Evolutionary conservation across 441 rosid species (phyloP), one percentile per base, ranked within the genome.

Genomic region (Euphorbia neoarborescens): DNA sequence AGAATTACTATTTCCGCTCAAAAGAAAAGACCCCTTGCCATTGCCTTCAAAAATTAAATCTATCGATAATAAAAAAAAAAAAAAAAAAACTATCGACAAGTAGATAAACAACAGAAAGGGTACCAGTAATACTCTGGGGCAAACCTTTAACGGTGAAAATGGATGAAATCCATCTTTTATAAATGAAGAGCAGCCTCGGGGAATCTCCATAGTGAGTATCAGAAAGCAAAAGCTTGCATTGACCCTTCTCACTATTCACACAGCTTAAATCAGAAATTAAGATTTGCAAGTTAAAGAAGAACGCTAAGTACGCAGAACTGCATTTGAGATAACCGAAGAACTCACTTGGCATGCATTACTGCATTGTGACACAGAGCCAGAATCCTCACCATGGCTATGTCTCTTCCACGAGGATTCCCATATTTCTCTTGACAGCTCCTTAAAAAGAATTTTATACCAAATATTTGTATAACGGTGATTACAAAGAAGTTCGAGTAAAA

Each of bases 281-380:
- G 34, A 14, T 22, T 14, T 6, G 34, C 57, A 35, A 62, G 5
- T 20, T 12, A 50, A 34, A 5, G 59, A 64, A 30, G 17, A 37
- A 35, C 60, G 50, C 38, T 32, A 56, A 46, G 13, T 12, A 72
- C 27, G 4, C 14, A 53, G 48, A 17, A 59, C 14, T 15, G 15
- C 34, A 57, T 57, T 25, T 27, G 5, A n/a, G 24, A 8, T 69
- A 46, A 34, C 27, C 27, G 19, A 66, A 76, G 19, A 66, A 76
- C 90, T 83, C 65, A 94, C 96, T 81, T 88, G 6, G 97, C 90
- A 74, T 84, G 81, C 38, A 34, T 48, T 24, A 84, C 75, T 28
- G 95, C 97, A 76, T 90, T 85, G 77, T 77, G 86, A 71, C 96
- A 87, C 62, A 94, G 77, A 68, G 97, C 92, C 71, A 91, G 84